Evolutionary conservation across 768 basidiomycete genomes (phyloP), one percentile per base, ranked within the genome.

Genomic region (Phlebiopsis flavidoalba): DNA sequence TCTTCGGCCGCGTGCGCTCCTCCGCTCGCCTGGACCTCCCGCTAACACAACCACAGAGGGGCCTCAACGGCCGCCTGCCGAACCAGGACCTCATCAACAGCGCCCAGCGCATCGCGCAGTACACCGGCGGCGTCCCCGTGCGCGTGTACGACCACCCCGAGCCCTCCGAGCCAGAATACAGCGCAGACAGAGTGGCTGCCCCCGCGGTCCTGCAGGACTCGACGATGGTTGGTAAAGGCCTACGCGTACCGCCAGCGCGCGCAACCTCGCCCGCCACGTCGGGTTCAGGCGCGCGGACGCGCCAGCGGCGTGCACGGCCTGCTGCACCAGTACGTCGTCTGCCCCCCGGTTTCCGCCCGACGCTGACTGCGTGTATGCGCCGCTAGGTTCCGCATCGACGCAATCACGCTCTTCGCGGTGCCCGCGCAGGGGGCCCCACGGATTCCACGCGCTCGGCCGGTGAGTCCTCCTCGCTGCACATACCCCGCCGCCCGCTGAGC

Each of bases 81-180:
- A 99, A 99, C 69, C 95, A 98, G 74, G 97, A 99, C 72, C 78
- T 97, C 1, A 74, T 97, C 60, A 98, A 97, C 70, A 89, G 93
- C 0, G 81, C 93, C 51, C 77, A 83, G 21, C 70, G 84, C 40
- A 89, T 97, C 52, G 81, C 93, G 8, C 82, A 81, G 33, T 85
- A 82, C 65, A 87, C 88, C 1, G 88, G 83, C 2, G 85, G 86
- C 15, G 87, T 95, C 4, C 90, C 94, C 0, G 83, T 93, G 8
- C 73, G 88, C 7, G 72, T 96, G 1, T 94, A 98, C 68, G 88
- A 97, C 69, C 84, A 91, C 72, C 68, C 87, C 3, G 83, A 89
- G 48, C 70, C 74, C 26, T 71, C 71, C 26, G 80, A 83, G 33
- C 71, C 73, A 62, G 26, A 31, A 2, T 31, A 31, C 6, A 31